Evolutionary conservation across 148 eudicot genomes (phyloP).

Genomic region (Arbutus unedo): DNA sequence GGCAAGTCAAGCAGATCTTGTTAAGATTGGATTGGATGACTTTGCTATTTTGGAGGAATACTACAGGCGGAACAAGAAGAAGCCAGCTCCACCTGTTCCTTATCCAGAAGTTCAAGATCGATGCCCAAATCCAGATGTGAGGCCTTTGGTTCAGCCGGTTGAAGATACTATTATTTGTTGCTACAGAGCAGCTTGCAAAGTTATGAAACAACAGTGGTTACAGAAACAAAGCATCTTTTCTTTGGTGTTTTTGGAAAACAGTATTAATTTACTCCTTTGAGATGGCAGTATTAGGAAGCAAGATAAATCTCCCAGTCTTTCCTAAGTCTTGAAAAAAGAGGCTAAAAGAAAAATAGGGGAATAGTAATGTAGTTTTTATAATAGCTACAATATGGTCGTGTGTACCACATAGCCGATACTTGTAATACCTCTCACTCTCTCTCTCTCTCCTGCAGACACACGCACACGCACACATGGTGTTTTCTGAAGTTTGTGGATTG

Average conservation of each 20-base stretch:
- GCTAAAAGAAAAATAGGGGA: not conserved
- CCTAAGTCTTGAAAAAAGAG: not conserved
- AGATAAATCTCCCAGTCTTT: not conserved
- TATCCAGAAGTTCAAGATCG: not conserved
- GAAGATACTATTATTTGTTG: not conserved
- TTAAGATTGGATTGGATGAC: constrained; percentile 17
- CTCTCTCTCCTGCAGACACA: not conserved
- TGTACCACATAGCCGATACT: not conserved
- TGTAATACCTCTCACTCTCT: not conserved
- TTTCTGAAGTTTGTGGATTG: not conserved
- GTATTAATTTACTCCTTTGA: not conserved
- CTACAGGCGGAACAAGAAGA: not conserved
- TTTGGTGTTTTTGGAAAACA: not conserved
- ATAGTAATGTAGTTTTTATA: not conserved
- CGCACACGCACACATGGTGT: no score
- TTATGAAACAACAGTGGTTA: not conserved
- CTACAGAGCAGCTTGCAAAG: not conserved
- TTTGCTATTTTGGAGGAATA: constrained; percentile 8
- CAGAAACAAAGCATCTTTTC: not conserved
- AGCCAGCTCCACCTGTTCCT: not conserved
- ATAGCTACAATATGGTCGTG: not conserved
- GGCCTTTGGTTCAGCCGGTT: not conserved
- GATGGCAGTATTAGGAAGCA: no score
- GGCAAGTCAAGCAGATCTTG: constrained; percentile 17
- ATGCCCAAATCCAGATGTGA: not conserved